Evolutionary conservation across 305 asterid species (phyloP).

Genomic region (Solanum hybrid): DNA sequence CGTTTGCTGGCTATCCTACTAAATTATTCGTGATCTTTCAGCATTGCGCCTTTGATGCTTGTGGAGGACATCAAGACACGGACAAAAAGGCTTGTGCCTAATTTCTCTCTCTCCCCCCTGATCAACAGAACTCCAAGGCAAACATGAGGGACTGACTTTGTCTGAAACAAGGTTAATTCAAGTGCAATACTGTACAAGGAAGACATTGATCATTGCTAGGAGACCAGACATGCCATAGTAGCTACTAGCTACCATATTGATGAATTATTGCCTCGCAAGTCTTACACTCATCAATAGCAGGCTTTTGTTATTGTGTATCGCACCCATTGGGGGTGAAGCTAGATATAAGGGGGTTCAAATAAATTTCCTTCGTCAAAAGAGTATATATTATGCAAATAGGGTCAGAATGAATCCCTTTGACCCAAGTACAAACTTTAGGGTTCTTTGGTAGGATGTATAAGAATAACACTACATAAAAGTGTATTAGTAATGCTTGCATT

Average conservation of each 20-base stretch:
- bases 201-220: not conserved
- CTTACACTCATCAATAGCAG: not conserved
- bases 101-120: not conserved
- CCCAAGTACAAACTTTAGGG: not conserved
- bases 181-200: not conserved
- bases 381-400: not conserved
- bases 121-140: not conserved
- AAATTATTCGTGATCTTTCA: not conserved
- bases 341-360: not conserved
- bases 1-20: not conserved
- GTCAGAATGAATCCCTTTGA: not conserved
- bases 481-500: too few relatives aligned
- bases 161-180: not conserved
- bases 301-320: not conserved
- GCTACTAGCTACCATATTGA: not conserved
- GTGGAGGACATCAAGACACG: not conserved
- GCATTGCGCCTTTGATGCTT: not conserved
- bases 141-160: not conserved
- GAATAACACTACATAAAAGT: rapidly evolving
- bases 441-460: rapidly evolving
- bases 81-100: not conserved
- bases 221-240: not conserved
- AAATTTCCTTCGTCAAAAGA: not conserved
- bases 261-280: not conserved
- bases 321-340: not conserved